Conservation (phyloP, 2,329 filamentous ascomycete genomes). For the Arthrobotrys entomopaga region DNA sequence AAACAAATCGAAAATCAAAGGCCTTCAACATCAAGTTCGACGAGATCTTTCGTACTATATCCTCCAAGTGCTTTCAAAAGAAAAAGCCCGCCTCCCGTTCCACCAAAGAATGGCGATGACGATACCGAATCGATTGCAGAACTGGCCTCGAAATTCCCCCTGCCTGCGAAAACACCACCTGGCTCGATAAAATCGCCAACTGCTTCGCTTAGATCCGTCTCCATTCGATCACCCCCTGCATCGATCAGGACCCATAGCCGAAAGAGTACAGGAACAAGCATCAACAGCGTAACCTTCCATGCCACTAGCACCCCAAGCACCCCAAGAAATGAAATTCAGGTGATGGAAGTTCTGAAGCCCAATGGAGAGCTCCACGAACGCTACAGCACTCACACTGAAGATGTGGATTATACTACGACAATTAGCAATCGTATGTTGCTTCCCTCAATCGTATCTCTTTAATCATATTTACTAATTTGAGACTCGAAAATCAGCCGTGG, state of each 20-base stretch:
- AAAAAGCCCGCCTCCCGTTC: constrained; percentile 28
- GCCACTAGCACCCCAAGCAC: constrained; percentile 18
- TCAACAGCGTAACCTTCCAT: constrained; percentile 20
- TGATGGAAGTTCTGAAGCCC: constrained; percentile 42
- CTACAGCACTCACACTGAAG: constrained; percentile 27
- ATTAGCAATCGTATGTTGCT: constrained; percentile 27
- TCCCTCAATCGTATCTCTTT: background rate
- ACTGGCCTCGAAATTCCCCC: constrained; percentile 41
- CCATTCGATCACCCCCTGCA: constrained; percentile 28
- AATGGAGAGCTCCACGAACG: constrained; percentile 50
- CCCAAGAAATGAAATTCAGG: constrained; percentile 34
- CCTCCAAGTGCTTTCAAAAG: constrained; percentile 35
- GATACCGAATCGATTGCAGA: constrained; percentile 49
- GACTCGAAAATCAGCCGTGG: constrained; percentile 29
- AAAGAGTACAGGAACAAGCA: constrained; percentile 31
- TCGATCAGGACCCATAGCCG: constrained; percentile 42
- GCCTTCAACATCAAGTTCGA: constrained; percentile 44
- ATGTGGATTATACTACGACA: constrained; percentile 20
- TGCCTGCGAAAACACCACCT: constrained; percentile 44
- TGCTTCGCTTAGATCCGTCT: constrained; percentile 26
- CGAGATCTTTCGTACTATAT: constrained; percentile 18
- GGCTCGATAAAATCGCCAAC: constrained; percentile 39
- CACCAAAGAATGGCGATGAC: constrained; percentile 30
- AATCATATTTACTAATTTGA: background rate
- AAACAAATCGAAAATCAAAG: constrained; percentile 29